A percentile compares a stretch with the other conserved stretches of the same genome.
phyloP scores from a whole-genome alignment of 129 eudicot species.

The Flaveria linearis region DNA sequence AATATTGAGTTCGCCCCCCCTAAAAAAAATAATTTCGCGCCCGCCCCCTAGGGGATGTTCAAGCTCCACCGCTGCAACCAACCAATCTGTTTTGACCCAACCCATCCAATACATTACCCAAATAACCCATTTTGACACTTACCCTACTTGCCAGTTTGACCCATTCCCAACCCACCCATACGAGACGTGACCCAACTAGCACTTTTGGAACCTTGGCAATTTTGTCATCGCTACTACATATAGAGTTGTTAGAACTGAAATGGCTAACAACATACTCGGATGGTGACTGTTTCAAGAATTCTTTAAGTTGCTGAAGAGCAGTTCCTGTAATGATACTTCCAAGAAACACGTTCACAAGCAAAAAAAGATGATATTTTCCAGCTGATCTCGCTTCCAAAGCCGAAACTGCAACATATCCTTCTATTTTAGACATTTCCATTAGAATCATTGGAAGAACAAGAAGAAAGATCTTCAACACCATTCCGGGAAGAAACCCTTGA shows the following conservation, averaged over 20 bases:
- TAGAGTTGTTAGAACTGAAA: neutral
- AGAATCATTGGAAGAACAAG: conserved; percentile 70
- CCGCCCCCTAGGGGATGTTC: no score
- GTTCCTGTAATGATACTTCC: conserved; percentile 81
- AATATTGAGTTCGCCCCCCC: no score
- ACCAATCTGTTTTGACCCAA: neutral
- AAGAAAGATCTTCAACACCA: conserved; percentile 78
- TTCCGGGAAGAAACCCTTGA: conserved; percentile 96
- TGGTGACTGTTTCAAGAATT: conserved; percentile 61
- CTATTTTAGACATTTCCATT: conserved; percentile 85
- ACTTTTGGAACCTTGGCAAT: neutral
- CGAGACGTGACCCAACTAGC: no score
- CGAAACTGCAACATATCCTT: conserved; percentile 74
- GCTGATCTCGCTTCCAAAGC: conserved; percentile 86
- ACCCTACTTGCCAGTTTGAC: neutral
- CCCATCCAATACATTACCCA: neutral
- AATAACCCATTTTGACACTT: neutral
- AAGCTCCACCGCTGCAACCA: no score
- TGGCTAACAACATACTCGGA: conserved; percentile 54
- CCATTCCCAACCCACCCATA: neutral
- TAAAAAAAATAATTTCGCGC: no score
- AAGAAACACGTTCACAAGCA: conserved; percentile 81
- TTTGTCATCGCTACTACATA: neutral
- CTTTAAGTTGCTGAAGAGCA: conserved; percentile 78
- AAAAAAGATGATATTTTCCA: conserved; percentile 67